Evolutionary conservation across 305 asterid genomes (phyloP), one percentile per base, ranked within the genome.

Genomic region (Solanum aculeatissimum): DNA sequence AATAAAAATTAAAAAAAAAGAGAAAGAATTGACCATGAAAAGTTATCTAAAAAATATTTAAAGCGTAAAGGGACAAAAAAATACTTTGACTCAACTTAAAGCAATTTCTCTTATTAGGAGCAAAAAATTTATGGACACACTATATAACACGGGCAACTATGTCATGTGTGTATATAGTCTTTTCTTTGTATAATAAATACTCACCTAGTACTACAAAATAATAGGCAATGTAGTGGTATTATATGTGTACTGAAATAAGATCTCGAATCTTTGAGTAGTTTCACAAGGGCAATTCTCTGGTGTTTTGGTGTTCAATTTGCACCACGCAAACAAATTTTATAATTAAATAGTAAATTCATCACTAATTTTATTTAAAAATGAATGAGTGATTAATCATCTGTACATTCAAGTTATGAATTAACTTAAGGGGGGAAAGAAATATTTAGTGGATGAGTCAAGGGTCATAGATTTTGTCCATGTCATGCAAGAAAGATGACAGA

Each of bases 401-500:
- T 69, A 19, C 5, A 38, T 38, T 69, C 27, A 42, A 21, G 55
- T 40, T 42, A 71, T 42, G 82, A 77, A 9, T 51, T 49, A 77
- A 27, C 11, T 27, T 16, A 16, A 27, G 63, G 42, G 65, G 65
- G 47, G 8, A 49, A 38, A 47, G 9, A 74, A 87, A 86, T 45
- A 78, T 42, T 45, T 89, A 90, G 93, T 93, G 97, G 95, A 92
- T 75, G 87, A 89, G 93, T 94, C 95, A 89, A 92, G 88, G 89
- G 84, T 89, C 89, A 80, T 85, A 89, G 92, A 89, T 91, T 84
- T 88, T 90, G 90, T 87, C 86, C 87, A 70, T 83, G 91, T 84
- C 88, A 87, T 45, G 21, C 74, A 80, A 54, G 23, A 29, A 82
- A 81, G 81, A 45, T 38, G 74, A 69, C 25, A 38, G 82, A 77